Evolutionary conservation across 2,329 filamentous ascomycete species (phyloP).

Genomic region (Cordyceps cicadae): DNA sequence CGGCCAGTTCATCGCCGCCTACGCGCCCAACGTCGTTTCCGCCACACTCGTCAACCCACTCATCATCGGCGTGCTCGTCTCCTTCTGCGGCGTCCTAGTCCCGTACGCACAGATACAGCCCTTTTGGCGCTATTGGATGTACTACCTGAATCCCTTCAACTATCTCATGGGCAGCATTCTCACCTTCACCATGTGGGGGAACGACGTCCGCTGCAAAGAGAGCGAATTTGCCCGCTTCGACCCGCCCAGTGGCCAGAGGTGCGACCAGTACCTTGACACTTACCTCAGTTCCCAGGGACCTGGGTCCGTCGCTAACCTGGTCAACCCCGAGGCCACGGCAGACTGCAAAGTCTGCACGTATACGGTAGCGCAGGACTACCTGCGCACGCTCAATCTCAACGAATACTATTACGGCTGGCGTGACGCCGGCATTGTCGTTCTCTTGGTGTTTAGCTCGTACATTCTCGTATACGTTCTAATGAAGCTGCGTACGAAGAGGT

Average conservation of each 20-base stretch:
- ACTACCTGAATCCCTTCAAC: constrained; percentile 53
- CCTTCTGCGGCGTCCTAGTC: constrained; percentile 69
- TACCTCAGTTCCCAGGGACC: constrained; percentile 38
- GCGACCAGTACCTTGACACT: constrained; percentile 45
- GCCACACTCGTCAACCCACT: constrained; percentile 50
- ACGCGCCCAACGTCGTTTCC: constrained; percentile 52
- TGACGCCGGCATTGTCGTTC: constrained; percentile 50
- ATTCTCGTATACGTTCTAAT: constrained; percentile 36
- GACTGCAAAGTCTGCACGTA: constrained; percentile 56
- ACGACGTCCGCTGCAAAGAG: constrained; percentile 36
- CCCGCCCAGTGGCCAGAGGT: constrained; percentile 44
- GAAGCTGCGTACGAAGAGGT: constrained; percentile 40
- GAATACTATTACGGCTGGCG: constrained; percentile 60
- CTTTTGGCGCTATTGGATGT: constrained; percentile 64
- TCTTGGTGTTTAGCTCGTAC: constrained; percentile 49
- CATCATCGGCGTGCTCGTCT: constrained; percentile 49
- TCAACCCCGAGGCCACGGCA: constrained; percentile 50
- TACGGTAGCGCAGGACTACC: constrained; percentile 48
- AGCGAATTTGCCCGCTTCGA: constrained; percentile 44
- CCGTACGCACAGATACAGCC: constrained; percentile 52
- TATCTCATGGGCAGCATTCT: constrained; percentile 51
- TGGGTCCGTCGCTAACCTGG: constrained; percentile 41
- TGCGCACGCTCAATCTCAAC: constrained; percentile 49
- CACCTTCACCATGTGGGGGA: constrained; percentile 41
- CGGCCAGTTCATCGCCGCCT: constrained; percentile 55